phyloP scores from a whole-genome alignment of 2,329 filamentous ascomycete species.

The Penicillium sp. region DNA sequence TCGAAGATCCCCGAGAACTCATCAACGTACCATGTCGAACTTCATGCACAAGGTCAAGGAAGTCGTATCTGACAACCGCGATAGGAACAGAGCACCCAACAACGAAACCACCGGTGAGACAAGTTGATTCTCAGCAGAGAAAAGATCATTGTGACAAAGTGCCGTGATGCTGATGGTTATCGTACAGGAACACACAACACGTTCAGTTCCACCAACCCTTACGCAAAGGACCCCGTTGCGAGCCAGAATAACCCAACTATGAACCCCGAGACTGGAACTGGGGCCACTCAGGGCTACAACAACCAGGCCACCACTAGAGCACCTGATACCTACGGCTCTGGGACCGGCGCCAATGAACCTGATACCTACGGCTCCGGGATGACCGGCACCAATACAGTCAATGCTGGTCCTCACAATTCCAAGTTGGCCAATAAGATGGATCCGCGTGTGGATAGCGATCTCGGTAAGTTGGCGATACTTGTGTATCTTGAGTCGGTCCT shows the following conservation, averaged over 20 bases:
- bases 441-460: constrained; percentile 41
- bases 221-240: not conserved
- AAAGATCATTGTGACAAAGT: not conserved
- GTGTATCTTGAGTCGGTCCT: no score
- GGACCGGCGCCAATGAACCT: not conserved
- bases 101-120: not conserved
- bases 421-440: constrained; percentile 53
- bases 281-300: not conserved
- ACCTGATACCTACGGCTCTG: not conserved
- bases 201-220: constrained; percentile 1
- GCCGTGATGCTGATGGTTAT: not conserved
- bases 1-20: not conserved
- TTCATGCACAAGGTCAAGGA: constrained; percentile 22
- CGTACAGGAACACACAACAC: not conserved
- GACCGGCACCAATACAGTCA: not conserved
- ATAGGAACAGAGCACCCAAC: not conserved
- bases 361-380: not conserved
- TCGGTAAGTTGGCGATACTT: constrained; percentile 12
- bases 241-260: constrained; percentile 2
- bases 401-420: constrained; percentile 45
- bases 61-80: constrained; percentile 9
- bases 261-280: not conserved
- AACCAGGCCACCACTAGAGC: not conserved
- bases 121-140: no score
- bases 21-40: constrained; percentile 13